Base-by-base conservation (phyloP, 169 alveolate genomes). In the Plasmodium yoelii region DNA sequence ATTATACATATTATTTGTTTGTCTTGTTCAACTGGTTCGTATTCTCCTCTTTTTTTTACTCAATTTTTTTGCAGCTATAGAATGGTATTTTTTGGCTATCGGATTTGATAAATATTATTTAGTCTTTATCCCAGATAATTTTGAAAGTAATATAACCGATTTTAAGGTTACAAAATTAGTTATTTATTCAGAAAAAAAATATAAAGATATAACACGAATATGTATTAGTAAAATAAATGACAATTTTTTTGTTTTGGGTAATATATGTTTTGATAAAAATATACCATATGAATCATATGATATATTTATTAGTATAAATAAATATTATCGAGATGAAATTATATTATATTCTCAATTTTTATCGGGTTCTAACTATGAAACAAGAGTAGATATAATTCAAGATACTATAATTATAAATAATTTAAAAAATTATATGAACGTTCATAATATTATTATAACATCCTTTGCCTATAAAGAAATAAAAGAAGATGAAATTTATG, bases 311-410 rank as follows among this genome's bases (percentile, higher is more conserved):
- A 59, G 91, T 28, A n/a, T 84, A 28, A 84, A 84, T 59, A 84
- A 72, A 69, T 73, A 84, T 49, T 84, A 69, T 69, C 87, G 86
- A 0, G 86, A 84, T 84, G 86, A 69, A n/a, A 84, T 84, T 42
- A 47, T 84, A 57, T 55, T 67, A 9, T 84, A 69, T 49, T 8
- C 87, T 13, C 91, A 84, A 39, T 84, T 57, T 84, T 84, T 84
- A 47, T 84, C 91, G 10, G 91, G 91, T 18, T 42, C 65, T 3
- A 46, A 63, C 22, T 28, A 46, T 47, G 82, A 84, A 63, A 51
- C 73, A 2, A 53, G 47, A 53, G 91, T 84, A 1, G 91, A 84
- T 19, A 55, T 84, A 63, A 18, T 84, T 10, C 91, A 84, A 13
- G 91, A 84, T 42, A 84, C 24, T 24, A 69, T 84, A 6, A 53